Conservation (phyloP, 306 rosid genomes). For the Fragaria vesca region DNA sequence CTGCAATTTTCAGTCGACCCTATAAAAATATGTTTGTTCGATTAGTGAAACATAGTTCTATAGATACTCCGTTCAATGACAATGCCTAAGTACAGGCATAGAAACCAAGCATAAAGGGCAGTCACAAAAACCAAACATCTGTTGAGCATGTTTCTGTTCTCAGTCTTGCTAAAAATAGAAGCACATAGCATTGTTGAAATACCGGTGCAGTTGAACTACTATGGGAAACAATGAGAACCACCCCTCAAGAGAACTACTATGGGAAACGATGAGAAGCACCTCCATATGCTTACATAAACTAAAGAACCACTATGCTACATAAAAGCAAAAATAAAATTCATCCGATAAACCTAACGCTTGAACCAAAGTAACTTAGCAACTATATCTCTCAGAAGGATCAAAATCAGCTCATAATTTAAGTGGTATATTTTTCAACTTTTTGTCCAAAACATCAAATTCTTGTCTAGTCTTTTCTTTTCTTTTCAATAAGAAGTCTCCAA, state of each 20-base stretch:
- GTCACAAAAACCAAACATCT: background rate
- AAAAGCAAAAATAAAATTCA: background rate
- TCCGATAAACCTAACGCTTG: background rate
- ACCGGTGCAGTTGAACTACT: background rate
- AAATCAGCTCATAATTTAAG: background rate
- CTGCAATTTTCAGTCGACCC: constrained; percentile 91
- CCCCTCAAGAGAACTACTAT: no score
- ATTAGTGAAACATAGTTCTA: background rate
- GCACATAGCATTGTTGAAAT: background rate
- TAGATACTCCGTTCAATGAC: background rate
- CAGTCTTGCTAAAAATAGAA: background rate
- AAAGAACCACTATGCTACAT: background rate
- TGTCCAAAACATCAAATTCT: background rate
- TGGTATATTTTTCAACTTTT: background rate
- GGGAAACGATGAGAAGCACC: background rate
- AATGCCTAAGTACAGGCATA: background rate
- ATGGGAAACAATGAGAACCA: background rate
- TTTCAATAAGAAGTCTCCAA: background rate
- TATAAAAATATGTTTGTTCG: constrained; percentile 19
- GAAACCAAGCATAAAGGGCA: background rate
- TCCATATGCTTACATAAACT: background rate
- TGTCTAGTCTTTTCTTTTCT: background rate
- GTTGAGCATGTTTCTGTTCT: background rate
- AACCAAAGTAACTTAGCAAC: background rate
- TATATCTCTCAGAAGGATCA: background rate